Evolutionary conservation across 345 rosid species (phyloP).

Genomic region (Syzygium aqueum): DNA sequence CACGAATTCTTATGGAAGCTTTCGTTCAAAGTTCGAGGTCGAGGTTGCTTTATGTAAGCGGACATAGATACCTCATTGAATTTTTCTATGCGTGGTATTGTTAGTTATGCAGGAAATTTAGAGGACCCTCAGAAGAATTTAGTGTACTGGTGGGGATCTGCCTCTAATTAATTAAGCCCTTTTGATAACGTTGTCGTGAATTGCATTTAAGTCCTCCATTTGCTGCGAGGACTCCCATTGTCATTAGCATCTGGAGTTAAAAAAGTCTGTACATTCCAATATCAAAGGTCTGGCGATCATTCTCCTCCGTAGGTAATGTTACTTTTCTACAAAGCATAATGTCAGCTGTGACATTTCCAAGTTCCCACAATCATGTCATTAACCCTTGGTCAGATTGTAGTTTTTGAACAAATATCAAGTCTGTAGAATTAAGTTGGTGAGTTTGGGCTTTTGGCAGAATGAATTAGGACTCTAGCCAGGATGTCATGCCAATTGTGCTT

Average conservation of each 20-base stretch:
- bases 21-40: not conserved
- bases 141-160: not conserved
- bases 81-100: not conserved
- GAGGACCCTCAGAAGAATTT: not conserved
- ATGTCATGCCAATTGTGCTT: not conserved
- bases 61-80: not conserved
- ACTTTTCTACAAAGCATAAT: not conserved
- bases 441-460: not conserved
- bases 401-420: not conserved
- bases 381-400: not conserved
- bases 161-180: not conserved
- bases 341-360: not conserved
- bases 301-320: not conserved
- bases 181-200: not conserved
- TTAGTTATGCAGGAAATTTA: not conserved
- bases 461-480: not conserved
- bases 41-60: not conserved
- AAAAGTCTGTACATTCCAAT: not conserved
- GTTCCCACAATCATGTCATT: not conserved
- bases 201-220: not conserved
- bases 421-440: not conserved
- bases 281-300: not conserved
- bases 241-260: not conserved
- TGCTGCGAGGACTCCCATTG: not conserved
- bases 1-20: not conserved